A percentile compares a stretch with the other conserved stretches of the same genome.
phyloP scores from a whole-genome alignment of 2,329 filamentous ascomycete species.

The Fusarium secorum region DNA sequence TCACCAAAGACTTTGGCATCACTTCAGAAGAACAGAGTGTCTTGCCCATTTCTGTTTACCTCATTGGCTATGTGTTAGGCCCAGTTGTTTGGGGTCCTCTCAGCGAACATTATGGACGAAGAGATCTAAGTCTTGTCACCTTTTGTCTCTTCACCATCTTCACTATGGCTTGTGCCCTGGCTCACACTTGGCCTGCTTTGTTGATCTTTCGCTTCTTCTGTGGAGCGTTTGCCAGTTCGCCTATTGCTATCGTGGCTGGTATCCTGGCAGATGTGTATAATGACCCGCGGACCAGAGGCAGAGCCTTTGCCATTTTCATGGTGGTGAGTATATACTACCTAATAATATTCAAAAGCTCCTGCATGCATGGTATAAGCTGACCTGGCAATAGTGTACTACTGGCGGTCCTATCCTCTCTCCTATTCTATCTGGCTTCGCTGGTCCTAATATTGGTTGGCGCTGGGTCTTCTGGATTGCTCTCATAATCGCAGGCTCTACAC shows the following conservation, averaged over 20 bases:
- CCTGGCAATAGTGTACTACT: conserved; percentile 59
- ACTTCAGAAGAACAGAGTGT: conserved; percentile 55
- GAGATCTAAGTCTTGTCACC: conserved; percentile 54
- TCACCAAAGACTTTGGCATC: conserved; percentile 65
- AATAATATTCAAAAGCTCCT: not conserved
- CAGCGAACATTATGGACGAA: conserved; percentile 70
- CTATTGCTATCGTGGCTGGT: conserved; percentile 68
- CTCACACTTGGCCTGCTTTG: conserved; percentile 60
- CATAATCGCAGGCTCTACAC: conserved; percentile 70
- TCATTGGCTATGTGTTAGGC: conserved; percentile 70
- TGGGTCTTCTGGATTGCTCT: conserved; percentile 76
- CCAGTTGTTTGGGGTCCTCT: conserved; percentile 71
- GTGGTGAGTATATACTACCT: conserved; percentile 54
- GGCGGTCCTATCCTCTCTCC: conserved; percentile 73
- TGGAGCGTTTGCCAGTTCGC: conserved; percentile 63
- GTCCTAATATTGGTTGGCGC: conserved; percentile 67
- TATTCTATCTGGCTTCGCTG: conserved; percentile 69
- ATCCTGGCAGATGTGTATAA: conserved; percentile 73
- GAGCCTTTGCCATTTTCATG: conserved; percentile 71
- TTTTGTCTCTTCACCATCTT: conserved; percentile 59
- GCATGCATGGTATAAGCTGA: conserved; percentile 17
- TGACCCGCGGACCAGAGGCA: conserved; percentile 58
- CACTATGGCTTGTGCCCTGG: conserved; percentile 64
- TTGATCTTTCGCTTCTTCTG: conserved; percentile 63
- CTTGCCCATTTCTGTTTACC: conserved; percentile 69